phyloP scores from a whole-genome alignment of 2,329 filamentous ascomycete genomes.

The Apiospora kogelbergensis region DNA sequence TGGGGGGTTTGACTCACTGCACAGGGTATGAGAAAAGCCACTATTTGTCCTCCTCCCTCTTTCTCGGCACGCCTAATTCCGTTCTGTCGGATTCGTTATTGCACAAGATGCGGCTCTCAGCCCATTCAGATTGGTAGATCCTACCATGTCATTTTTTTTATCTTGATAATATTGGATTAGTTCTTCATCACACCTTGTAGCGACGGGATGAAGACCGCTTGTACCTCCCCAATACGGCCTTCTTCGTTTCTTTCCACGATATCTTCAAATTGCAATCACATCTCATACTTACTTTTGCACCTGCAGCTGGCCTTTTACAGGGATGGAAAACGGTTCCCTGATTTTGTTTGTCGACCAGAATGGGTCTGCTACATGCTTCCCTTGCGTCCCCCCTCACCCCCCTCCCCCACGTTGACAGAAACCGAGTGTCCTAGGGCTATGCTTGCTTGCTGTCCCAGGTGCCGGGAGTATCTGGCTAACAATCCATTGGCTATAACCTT shows the following conservation, averaged over 20 bases:
- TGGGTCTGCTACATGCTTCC: not conserved
- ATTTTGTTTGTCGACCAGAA: not conserved
- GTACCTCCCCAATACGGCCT: not conserved
- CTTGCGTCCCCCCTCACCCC: not conserved
- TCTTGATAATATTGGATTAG: not conserved
- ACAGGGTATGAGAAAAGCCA: not conserved
- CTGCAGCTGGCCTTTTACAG: not conserved
- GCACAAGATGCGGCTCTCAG: not conserved
- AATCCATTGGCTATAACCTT: not conserved
- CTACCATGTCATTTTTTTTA: not conserved
- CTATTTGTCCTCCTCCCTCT: not conserved
- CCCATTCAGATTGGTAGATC: not conserved
- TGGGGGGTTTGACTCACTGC: not conserved
- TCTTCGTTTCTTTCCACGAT: not conserved
- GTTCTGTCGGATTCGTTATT: not conserved
- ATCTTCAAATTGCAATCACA: not conserved
- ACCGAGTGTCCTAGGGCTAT: not conserved
- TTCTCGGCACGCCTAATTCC: not conserved
- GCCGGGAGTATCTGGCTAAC: not conserved
- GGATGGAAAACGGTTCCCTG: not conserved
- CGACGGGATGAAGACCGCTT: not conserved
- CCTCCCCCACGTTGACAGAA: not conserved
- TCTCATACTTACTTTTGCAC: not conserved
- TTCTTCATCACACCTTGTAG: not conserved
- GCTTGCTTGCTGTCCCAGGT: not conserved